These are phyloP conservation scores for Dillenia suffruticosa DNA, from an alignment of 164 flowering plant genomes.

Conservation along the genomic window DNA sequence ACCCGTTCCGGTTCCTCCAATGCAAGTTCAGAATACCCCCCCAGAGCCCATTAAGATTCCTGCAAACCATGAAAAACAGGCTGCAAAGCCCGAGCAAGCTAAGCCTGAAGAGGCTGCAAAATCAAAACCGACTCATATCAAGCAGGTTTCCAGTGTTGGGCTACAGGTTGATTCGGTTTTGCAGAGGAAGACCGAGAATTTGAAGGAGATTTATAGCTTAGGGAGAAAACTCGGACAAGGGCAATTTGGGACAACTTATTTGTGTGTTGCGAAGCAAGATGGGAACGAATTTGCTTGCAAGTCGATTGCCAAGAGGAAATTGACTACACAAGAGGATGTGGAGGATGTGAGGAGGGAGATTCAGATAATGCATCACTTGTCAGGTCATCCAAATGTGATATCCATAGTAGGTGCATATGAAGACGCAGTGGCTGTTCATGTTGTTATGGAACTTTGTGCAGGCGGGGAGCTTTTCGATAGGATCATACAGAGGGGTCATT, in stretches of 20 bases:
- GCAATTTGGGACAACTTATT: constrained; percentile 64
- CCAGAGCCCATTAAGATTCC: constrained; percentile 14
- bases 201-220: constrained; percentile 50
- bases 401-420: constrained; percentile 59
- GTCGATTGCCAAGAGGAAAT: constrained; percentile 65
- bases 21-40: too few relatives aligned
- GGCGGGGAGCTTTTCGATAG: constrained; percentile 85
- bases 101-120: constrained; percentile 17
- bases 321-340: constrained; percentile 57
- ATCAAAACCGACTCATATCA: constrained; percentile 31
- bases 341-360: constrained; percentile 82
- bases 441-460: constrained; percentile 72
- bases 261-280: constrained; percentile 44
- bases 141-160: constrained; percentile 40
- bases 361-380: constrained; percentile 80
- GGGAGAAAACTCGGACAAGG: constrained; percentile 77
- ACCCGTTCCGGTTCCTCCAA: constrained; percentile 1
- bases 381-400: constrained; percentile 62
- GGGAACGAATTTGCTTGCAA: constrained; percentile 61
- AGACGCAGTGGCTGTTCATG: constrained; percentile 72
- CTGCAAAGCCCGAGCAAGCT: constrained; percentile 9
- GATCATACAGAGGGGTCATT: constrained; percentile 71
- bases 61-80: constrained; percentile 12
- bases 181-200: constrained; percentile 49
- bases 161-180: constrained; percentile 54